Evolutionary conservation across 2,329 filamentous ascomycete species (phyloP).

Genomic region (Emericellopsis cladophorae): DNA sequence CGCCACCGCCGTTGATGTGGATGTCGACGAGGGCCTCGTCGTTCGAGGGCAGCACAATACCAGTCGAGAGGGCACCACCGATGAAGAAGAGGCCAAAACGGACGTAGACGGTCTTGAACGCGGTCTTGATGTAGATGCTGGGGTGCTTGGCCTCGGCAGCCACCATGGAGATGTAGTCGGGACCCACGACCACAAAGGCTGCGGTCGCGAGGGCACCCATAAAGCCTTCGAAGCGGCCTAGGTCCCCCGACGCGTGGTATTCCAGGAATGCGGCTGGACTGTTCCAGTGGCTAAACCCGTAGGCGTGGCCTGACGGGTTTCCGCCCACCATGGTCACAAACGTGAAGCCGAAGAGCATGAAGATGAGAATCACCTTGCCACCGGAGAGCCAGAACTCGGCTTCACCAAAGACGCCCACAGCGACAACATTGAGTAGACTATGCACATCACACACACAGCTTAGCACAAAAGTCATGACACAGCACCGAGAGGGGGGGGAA

Average conservation of each 20-base stretch:
- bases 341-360: constrained; percentile 46
- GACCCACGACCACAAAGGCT: constrained; percentile 40
- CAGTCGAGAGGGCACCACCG: constrained; percentile 18
- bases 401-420: constrained; percentile 28
- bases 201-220: constrained; percentile 38
- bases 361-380: constrained; percentile 43
- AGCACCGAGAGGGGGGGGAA: too few species aligned
- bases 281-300: constrained; percentile 57
- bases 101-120: constrained; percentile 13
- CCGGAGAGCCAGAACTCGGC: constrained; percentile 31
- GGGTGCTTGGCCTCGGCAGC: constrained; percentile 49
- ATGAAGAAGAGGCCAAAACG: constrained; percentile 16
- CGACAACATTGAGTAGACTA: constrained; percentile 23
- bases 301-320: constrained; percentile 38
- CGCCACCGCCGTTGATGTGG: constrained; percentile 13
- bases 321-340: constrained; percentile 48
- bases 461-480: not conserved
- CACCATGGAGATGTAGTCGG: constrained; percentile 50
- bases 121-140: constrained; percentile 34
- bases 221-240: constrained; percentile 56
- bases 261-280: constrained; percentile 40
- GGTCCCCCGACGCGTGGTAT: constrained; percentile 40
- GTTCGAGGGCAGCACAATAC: constrained; percentile 16
- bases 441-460: not conserved
- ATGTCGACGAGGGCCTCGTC: constrained; percentile 10